Evolutionary conservation across 2,329 filamentous ascomycete genomes (phyloP).

Genomic region (Dactylellina sp.): DNA sequence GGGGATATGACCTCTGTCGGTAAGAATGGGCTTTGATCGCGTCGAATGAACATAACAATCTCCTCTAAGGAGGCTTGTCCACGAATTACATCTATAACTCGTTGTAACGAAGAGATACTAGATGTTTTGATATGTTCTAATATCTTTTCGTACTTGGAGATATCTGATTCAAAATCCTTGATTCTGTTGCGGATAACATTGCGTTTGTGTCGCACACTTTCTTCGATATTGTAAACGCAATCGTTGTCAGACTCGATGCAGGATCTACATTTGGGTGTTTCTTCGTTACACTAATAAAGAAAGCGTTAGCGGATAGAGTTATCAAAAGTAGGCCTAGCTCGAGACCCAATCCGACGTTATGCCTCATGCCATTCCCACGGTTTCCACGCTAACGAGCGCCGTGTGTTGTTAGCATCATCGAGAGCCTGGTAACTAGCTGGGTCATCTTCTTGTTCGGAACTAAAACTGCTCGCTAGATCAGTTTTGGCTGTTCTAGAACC

Average conservation of each 20-base stretch:
- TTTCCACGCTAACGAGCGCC: neutral
- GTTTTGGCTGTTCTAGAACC: neutral
- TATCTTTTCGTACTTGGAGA: constrained; percentile 44
- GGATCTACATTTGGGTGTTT: constrained; percentile 26
- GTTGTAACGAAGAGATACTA: constrained; percentile 28
- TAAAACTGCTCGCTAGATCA: too few species aligned
- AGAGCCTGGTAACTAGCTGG: neutral
- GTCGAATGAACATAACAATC: constrained; percentile 46
- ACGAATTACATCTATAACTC: constrained; percentile 38
- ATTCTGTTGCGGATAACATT: constrained; percentile 30
- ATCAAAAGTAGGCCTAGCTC: too few species aligned
- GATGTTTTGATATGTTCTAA: constrained; percentile 42
- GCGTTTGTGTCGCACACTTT: constrained; percentile 29
- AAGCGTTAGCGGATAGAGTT: too few species aligned
- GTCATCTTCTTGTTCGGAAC: neutral
- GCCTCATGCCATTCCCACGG: too few species aligned
- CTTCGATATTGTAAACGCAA: constrained; percentile 38
- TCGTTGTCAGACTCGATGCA: constrained; percentile 37
- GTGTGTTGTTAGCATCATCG: neutral
- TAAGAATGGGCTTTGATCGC: constrained; percentile 26
- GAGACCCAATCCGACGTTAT: too few species aligned
- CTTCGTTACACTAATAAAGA: constrained; percentile 35
- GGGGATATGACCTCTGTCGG: constrained; percentile 46
- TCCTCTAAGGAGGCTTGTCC: constrained; percentile 43
- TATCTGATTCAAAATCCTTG: constrained; percentile 48